A percentile compares a stretch with the other conserved stretches of the same genome.
These are phyloP conservation scores for Zygosaccharomyces gambellarensis DNA, from an alignment of 805 yeast genomes.

Conservation along the genomic window DNA sequence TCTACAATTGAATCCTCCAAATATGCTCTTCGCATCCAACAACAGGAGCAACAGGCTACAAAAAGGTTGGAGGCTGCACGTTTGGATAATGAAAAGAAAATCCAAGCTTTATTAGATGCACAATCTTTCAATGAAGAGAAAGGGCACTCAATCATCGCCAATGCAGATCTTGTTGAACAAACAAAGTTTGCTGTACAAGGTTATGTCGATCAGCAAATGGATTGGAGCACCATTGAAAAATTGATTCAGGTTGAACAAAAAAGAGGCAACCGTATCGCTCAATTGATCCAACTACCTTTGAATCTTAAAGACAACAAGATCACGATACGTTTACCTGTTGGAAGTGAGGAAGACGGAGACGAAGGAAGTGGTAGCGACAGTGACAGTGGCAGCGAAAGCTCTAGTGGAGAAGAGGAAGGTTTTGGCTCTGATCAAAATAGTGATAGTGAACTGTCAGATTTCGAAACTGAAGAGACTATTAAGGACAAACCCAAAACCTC, in stretches of 20 bases:
- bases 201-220: slow-evolving; percentile 78
- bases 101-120: slow-evolving; percentile 57
- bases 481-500: slow-evolving; percentile 6
- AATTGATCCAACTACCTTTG: slow-evolving; percentile 58
- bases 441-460: slow-evolving; percentile 18
- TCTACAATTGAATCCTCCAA: slow-evolving; percentile 82
- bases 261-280: slow-evolving; percentile 61
- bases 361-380: slow-evolving; percentile 33
- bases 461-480: slow-evolving; percentile 17
- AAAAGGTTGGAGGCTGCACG: slow-evolving; percentile 72
- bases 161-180: slow-evolving; percentile 66
- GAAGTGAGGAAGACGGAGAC: slow-evolving; percentile 27
- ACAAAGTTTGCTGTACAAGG: slow-evolving; percentile 64
- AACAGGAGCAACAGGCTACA: slow-evolving; percentile 69
- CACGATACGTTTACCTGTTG: slow-evolving; percentile 40
- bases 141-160: slow-evolving; percentile 67
- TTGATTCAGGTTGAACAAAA: slow-evolving; percentile 64
- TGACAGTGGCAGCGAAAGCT: slow-evolving; percentile 16
- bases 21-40: slow-evolving; percentile 66
- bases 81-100: slow-evolving; percentile 63
- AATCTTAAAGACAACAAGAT: slow-evolving; percentile 66
- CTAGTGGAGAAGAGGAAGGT: slow-evolving; percentile 18
- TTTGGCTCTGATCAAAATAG: slow-evolving; percentile 12
- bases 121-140: slow-evolving; percentile 60
- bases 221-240: slow-evolving; percentile 86